Conservation (phyloP, 352 stramenopile species). For the Elongisporangium senticosum region DNA sequence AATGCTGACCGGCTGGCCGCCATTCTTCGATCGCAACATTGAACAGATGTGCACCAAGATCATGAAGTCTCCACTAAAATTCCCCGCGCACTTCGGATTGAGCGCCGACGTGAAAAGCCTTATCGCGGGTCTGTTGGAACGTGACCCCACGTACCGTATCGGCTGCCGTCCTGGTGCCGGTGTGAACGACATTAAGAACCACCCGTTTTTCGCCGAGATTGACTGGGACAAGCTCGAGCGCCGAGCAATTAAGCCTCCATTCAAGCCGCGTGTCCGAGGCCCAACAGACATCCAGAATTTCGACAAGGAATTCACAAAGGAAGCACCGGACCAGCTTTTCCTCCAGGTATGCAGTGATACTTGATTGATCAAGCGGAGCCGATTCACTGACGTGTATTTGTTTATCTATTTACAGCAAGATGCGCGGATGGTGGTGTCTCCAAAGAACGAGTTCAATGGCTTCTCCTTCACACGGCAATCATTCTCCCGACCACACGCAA, state of each 20-base stretch:
- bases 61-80: slow-evolving; percentile 84
- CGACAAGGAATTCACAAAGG: slow-evolving; percentile 85
- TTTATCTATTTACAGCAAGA: slow-evolving; percentile 44
- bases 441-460: slow-evolving; percentile 83
- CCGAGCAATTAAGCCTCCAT: slow-evolving; percentile 72
- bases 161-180: slow-evolving; percentile 60
- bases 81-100: slow-evolving; percentile 80
- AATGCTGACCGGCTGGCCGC: slow-evolving; percentile 92
- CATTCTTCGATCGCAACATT: slow-evolving; percentile 91
- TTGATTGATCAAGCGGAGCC: slow-evolving; percentile 1
- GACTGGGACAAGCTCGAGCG: slow-evolving; percentile 72
- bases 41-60: slow-evolving; percentile 91
- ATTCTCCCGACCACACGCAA: slow-evolving; percentile 6
- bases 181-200: slow-evolving; percentile 70
- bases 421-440: slow-evolving; percentile 59
- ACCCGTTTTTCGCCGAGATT: slow-evolving; percentile 77
- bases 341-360: slow-evolving; percentile 25
- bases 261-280: slow-evolving; percentile 77
- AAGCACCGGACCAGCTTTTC: slow-evolving; percentile 71
- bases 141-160: slow-evolving; percentile 61
- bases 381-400: slow-evolving; percentile 4
- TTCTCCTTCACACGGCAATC: slow-evolving; percentile 70
- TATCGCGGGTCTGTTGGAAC: slow-evolving; percentile 69
- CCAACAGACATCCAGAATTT: slow-evolving; percentile 87
- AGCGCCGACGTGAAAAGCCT: slow-evolving; percentile 71